phyloP scores from a whole-genome alignment of 805 yeast genomes.

The Geotrichum ghanense region DNA sequence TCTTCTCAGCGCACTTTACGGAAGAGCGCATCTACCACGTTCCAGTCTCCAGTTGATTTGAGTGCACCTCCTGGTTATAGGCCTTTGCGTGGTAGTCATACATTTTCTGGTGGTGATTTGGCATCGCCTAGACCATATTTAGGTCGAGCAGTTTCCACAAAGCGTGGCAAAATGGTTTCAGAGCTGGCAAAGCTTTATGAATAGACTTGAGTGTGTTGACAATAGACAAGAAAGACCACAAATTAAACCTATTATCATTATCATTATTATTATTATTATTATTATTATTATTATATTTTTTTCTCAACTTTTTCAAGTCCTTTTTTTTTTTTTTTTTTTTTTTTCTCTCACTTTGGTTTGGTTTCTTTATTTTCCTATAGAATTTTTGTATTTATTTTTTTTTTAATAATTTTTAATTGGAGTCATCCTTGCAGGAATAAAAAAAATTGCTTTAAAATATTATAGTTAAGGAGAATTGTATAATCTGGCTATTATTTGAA shows the following conservation, averaged over 20 bases:
- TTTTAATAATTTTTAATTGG: background rate
- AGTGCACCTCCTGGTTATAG: constrained; percentile 9
- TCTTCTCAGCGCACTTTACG: constrained; percentile 6
- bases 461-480: too few relatives aligned
- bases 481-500: too few relatives aligned
- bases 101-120: constrained; percentile 2
- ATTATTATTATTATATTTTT: background rate
- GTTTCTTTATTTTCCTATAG: background rate
- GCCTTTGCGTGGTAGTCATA: background rate
- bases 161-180: constrained; percentile 49
- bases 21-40: constrained; percentile 1
- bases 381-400: background rate
- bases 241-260: background rate
- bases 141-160: constrained; percentile 19
- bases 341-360: background rate
- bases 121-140: constrained; percentile 1
- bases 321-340: background rate
- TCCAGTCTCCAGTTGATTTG: constrained; percentile 2
- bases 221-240: background rate
- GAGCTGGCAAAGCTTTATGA: constrained; percentile 54
- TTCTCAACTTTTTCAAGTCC: background rate
- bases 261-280: background rate
- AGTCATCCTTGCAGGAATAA: too few relatives aligned
- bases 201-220: too few relatives aligned
- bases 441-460: too few relatives aligned